phyloP scores from a whole-genome alignment of 225 moss, liverwort and hornwort species.

The Pleurozium schreberi region DNA sequence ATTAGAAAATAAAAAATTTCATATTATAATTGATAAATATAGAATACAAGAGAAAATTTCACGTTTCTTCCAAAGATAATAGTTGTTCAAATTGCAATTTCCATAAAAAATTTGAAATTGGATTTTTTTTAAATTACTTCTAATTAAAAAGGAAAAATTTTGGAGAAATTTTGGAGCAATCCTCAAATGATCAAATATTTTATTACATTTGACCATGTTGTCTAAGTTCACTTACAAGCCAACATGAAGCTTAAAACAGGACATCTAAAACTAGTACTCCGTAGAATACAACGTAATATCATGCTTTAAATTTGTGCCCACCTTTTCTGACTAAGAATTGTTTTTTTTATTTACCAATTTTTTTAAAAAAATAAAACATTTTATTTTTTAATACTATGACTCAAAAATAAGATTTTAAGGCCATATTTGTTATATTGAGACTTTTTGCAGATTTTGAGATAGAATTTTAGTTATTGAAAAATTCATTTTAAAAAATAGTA shows the following conservation, averaged over 20 bases:
- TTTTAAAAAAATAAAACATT: neutral
- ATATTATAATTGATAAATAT: neutral
- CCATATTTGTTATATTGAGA: no score
- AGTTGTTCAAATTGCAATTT: neutral
- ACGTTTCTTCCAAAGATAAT: no score
- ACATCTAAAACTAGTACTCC: neutral
- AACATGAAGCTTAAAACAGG: neutral
- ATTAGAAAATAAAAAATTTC: no score
- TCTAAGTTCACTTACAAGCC: neutral
- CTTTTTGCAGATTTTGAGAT: no score
- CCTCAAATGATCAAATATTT: neutral
- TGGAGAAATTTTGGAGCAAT: neutral
- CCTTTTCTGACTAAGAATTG: fast-evolving
- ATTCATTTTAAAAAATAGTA: no score
- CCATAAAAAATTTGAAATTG: neutral
- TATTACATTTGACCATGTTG: neutral
- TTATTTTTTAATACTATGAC: neutral
- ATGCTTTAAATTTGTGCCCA: neutral
- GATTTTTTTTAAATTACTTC: neutral
- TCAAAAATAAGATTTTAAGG: neutral
- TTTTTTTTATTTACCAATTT: neutral
- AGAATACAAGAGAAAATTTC: fast-evolving
- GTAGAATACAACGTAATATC: neutral
- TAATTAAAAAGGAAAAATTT: no score
- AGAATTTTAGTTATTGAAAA: no score